These are phyloP conservation scores for Apostasia ramifera DNA, from an alignment of 106 monocot genomes.

Conservation along the genomic window DNA sequence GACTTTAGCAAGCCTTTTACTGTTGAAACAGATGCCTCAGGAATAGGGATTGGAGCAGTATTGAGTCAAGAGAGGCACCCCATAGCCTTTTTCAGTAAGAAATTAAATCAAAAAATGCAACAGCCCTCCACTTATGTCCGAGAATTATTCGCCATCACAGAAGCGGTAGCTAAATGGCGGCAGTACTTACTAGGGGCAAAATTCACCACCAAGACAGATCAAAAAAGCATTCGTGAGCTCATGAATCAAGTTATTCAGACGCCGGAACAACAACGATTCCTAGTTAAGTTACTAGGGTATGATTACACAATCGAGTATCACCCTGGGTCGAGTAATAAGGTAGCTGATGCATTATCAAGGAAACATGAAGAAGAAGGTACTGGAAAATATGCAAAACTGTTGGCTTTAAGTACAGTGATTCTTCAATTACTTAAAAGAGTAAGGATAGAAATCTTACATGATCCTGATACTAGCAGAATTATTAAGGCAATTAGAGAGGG, in stretches of 20 bases:
- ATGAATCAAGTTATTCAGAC: not conserved
- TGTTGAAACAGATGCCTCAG: too few species aligned
- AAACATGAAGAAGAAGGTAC: not conserved
- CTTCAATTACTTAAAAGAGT: not conserved
- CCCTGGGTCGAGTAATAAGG: not conserved
- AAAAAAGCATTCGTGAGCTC: not conserved
- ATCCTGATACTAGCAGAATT: not conserved
- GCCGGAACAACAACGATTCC: not conserved
- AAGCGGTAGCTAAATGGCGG: constrained; percentile 5
- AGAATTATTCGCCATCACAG: not conserved
- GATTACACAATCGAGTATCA: not conserved
- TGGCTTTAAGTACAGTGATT: too few species aligned
- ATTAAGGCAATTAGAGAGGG: not conserved
- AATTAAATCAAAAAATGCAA: too few species aligned
- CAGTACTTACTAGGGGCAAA: not conserved
- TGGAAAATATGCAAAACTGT: not conserved
- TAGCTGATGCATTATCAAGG: constrained; percentile 3
- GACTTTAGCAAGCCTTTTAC: too few species aligned
- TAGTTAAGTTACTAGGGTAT: not conserved
- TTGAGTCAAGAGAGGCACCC: not conserved
- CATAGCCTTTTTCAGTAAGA: not conserved
- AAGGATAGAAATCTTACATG: not conserved
- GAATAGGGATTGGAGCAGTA: too few species aligned
- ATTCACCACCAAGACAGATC: constrained; percentile 4
- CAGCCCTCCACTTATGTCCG: not conserved